Base-by-base conservation (phyloP, 495 filamentous ascomycete genomes). In the Astrocystis sublimbata region DNA sequence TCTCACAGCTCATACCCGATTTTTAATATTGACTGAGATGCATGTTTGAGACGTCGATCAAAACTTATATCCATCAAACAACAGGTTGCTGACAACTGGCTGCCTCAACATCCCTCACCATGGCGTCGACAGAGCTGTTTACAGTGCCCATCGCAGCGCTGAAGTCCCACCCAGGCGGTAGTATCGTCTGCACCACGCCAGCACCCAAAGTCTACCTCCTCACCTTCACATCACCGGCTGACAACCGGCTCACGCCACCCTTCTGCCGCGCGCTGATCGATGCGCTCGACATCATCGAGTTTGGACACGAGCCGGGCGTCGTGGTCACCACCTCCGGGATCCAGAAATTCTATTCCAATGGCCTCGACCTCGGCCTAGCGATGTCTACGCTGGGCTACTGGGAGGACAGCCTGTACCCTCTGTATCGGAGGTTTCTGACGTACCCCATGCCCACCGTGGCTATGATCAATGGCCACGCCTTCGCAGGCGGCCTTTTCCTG, bases 371-470 rank as follows among this genome's bases (percentile, higher is more conserved):
- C 17, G 78, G 84, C 13, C 74, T 84, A 61, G 86, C 83, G 2
- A 54, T 75, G 1, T 69, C 72, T 19, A 80, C 76, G 0, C 70
- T 78, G 10, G 76, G 77, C 0, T 92, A 89, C 71, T 73, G 84
- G 6, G 76, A 81, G 6, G 68, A 81, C 1, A 78, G 69, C 50
- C 69, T 92, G 3, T 91, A 85, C 77, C 74, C 75, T 13, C 66
- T 91, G 2, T 89, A 83, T 65, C 65, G 73, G 17, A 72, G 88
- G 4, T 73, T 90, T 5, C 64, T 92, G 40, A 89, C 88, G 58
- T 92, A 88, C 70, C 88, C 89, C 30, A 92, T 92, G 90, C 90
- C 90, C n/a, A 93, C 90, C 0, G 71, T 93, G 47, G 85, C 88
- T 13, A 76, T 92, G 2, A 50, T 93, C 33, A 91, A 91, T 57